phyloP scores from a whole-genome alignment of 768 basidiomycete species.

The Trametes elegans region DNA sequence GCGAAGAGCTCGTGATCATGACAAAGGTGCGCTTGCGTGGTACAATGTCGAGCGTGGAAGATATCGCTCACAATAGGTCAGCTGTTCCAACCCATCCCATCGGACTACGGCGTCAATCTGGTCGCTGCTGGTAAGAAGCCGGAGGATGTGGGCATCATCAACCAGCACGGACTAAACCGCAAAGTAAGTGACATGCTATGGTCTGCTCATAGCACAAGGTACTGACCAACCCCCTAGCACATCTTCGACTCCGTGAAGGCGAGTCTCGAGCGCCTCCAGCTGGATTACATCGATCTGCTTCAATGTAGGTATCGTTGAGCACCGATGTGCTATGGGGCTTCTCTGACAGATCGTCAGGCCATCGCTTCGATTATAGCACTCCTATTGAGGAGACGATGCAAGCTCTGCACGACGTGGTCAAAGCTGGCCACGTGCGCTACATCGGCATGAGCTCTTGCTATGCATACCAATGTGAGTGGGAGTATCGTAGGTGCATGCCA shows the following conservation, averaged over 20 bases:
- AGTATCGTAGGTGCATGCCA: no score
- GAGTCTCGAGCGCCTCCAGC: constrained; percentile 40
- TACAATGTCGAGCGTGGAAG: no score
- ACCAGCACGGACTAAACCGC: constrained; percentile 45
- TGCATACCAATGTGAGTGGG: constrained; percentile 33
- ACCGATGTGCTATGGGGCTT: no score
- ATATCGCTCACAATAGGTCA: no score
- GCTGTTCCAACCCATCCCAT: constrained; percentile 19
- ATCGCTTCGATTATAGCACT: constrained; percentile 36
- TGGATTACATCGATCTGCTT: constrained; percentile 58
- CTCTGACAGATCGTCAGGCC: constrained; percentile 20
- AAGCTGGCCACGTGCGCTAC: constrained; percentile 43
- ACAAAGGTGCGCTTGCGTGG: constrained; percentile 48
- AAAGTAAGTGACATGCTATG: constrained; percentile 31
- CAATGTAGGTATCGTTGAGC: constrained; percentile 41
- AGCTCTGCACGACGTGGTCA: constrained; percentile 46
- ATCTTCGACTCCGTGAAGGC: constrained; percentile 17
- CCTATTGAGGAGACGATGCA: constrained; percentile 47
- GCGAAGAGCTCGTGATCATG: constrained; percentile 46
- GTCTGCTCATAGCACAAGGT: neutral
- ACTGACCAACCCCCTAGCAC: neutral
- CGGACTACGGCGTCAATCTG: constrained; percentile 7
- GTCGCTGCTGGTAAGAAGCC: constrained; percentile 1
- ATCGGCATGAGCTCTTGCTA: constrained; percentile 40
- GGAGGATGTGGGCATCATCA: constrained; percentile 44